Conservation (phyloP, 176 grass and related monocot genomes). For the Alopecurus myosuroides region DNA sequence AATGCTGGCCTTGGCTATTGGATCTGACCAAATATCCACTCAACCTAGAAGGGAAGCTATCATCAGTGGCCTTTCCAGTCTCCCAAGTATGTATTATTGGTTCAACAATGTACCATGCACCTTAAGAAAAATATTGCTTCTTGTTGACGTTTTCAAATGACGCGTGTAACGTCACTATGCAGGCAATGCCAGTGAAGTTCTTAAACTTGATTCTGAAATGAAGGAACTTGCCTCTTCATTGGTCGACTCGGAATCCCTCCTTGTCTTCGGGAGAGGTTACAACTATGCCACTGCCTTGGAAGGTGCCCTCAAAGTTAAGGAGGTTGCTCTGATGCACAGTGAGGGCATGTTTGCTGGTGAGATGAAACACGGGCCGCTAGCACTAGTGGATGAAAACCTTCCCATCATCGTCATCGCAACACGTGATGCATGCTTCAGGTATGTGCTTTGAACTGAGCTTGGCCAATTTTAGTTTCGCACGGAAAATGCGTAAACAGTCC, state of each 20-base stretch:
- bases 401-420: constrained; percentile 94
- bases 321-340: constrained; percentile 89
- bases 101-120: not conserved
- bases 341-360: constrained; percentile 98
- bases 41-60: constrained; percentile 62
- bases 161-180: not conserved
- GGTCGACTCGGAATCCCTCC: constrained; percentile 63
- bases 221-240: constrained; percentile 84
- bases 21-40: constrained; percentile 90
- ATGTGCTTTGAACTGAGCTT: not conserved
- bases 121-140: not conserved
- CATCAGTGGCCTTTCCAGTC: constrained; percentile 54
- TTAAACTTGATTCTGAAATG: constrained; percentile 92
- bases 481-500: not conserved
- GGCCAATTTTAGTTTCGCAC: not conserved
- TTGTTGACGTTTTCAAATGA: not conserved
- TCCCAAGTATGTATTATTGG: constrained; percentile 54
- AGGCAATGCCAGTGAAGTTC: constrained; percentile 67
- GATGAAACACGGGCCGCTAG: constrained; percentile 95
- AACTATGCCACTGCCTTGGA: constrained; percentile 96
- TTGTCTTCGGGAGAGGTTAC: constrained; percentile 89
- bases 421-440: constrained; percentile 85
- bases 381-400: constrained; percentile 89
- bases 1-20: constrained; percentile 96
- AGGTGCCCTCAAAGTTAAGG: constrained; percentile 95